phyloP scores from a whole-genome alignment of 139 green algal species.

The Coelastrella sp. region DNA sequence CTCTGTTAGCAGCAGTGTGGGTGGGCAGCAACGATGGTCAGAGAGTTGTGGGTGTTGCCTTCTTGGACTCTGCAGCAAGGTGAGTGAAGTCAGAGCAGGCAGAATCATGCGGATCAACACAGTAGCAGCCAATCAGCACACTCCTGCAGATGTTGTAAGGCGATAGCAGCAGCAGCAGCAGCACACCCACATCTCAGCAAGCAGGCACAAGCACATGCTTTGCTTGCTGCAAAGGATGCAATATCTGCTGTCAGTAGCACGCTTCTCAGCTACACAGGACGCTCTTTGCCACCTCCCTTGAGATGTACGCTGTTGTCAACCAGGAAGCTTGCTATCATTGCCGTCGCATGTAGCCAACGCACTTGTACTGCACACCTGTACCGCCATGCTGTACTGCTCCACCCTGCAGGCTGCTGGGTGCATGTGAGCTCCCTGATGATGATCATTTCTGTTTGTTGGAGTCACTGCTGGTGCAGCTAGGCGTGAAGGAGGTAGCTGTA shows the following conservation, averaged over 20 bases:
- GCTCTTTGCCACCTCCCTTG: background rate
- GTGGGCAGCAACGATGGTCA: slow-evolving; percentile 45
- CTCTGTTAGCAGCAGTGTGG: slow-evolving; percentile 72
- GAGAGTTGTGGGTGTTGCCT: slow-evolving; percentile 83
- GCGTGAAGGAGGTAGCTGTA: slow-evolving; percentile 77
- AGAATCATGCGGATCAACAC: no score
- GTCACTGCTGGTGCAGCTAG: slow-evolving; percentile 85
- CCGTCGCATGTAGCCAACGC: background rate
- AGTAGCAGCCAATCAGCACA: no score
- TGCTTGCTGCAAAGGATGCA: background rate
- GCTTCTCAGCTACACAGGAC: background rate
- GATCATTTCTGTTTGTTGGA: slow-evolving; percentile 86
- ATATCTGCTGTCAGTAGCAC: background rate
- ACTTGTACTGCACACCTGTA: no score
- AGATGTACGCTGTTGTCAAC: no score
- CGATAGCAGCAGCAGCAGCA: no score
- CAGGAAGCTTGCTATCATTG: no score
- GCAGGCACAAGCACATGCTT: background rate
- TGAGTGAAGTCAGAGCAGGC: background rate
- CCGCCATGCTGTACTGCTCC: background rate
- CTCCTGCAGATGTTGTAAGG: no score
- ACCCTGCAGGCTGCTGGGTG: slow-evolving; percentile 70
- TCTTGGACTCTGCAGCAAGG: slow-evolving; percentile 65
- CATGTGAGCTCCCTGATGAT: slow-evolving; percentile 89
- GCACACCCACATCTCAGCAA: background rate